Evolutionary conservation across 441 rosid species (phyloP).

Genomic region (Theobroma grandiflorum): DNA sequence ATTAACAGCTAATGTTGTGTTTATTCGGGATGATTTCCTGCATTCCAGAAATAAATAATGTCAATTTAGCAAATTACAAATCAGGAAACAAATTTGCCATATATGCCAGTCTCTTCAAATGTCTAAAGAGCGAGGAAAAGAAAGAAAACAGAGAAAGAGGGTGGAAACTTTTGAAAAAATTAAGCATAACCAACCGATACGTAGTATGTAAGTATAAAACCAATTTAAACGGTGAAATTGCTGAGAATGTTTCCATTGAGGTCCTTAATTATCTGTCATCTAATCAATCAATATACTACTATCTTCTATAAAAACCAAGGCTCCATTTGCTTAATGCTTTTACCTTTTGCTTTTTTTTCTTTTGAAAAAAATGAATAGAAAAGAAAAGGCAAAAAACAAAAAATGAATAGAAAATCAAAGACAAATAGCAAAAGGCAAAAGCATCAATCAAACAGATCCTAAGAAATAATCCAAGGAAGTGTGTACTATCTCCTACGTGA

Average conservation of each 20-base stretch:
- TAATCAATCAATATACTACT: conserved; percentile 11
- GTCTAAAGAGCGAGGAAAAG: not conserved
- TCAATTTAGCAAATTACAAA: not conserved
- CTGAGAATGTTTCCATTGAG: not conserved
- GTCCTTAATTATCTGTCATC: not conserved
- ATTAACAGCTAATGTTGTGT: conserved; percentile 89
- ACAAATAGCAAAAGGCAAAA: no score
- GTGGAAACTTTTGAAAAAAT: not conserved
- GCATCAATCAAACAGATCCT: no score
- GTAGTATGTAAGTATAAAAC: not conserved
- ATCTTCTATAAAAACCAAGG: not conserved
- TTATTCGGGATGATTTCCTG: conserved; percentile 96
- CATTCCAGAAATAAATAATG: conserved; percentile 30
- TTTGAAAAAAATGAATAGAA: no score
- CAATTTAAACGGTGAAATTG: not conserved
- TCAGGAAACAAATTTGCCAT: conserved; percentile 9
- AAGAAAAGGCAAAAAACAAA: no score
- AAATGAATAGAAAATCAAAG: no score
- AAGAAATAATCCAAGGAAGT: conserved; percentile 1
- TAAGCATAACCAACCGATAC: not conserved
- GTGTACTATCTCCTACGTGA: conserved; percentile 59
- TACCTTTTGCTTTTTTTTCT: no score
- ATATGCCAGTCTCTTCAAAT: not conserved
- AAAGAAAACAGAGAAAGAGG: not conserved
- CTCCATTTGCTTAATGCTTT: no score